These are phyloP conservation scores for Coniochaeta ligniaria DNA, from an alignment of 2,329 filamentous ascomycete species.

Conservation along the genomic window DNA sequence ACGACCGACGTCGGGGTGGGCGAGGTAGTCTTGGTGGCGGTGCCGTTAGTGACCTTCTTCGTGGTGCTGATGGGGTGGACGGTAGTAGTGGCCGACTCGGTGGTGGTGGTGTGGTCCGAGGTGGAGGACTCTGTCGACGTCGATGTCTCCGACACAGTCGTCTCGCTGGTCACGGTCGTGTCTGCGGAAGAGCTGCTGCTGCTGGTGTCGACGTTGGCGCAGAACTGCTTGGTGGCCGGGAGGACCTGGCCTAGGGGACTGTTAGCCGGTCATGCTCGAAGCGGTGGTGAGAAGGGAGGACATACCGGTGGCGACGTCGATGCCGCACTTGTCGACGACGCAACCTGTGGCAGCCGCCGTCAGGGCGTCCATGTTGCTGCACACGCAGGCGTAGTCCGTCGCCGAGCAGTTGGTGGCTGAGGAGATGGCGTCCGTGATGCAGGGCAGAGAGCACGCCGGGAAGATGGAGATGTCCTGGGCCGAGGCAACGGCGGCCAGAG, in stretches of 20 bases:
- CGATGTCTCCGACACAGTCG: neutral
- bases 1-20: neutral
- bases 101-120: neutral
- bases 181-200: neutral
- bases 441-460: conserved; percentile 15
- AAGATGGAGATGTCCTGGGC: conserved; percentile 16
- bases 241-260: conserved; percentile 14
- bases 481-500: conserved; percentile 11
- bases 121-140: neutral
- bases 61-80: neutral
- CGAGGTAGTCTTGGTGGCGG: conserved; percentile 1
- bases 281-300: neutral
- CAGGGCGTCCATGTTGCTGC: conserved; percentile 13
- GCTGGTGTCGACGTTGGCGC: conserved; percentile 45
- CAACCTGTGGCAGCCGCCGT: conserved; percentile 14
- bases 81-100: neutral
- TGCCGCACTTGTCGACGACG: conserved; percentile 14
- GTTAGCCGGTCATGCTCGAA: neutral
- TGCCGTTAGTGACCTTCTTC: conserved; percentile 4
- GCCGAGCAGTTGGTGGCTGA: conserved; percentile 9
- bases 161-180: neutral
- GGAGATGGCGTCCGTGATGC: conserved; percentile 13
- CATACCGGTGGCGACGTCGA: conserved; percentile 13
- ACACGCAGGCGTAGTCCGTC: conserved; percentile 15
- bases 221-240: conserved; percentile 50